Base-by-base conservation (phyloP, 2,329 filamentous ascomycete species). In the Fusarium staphyleae region DNA sequence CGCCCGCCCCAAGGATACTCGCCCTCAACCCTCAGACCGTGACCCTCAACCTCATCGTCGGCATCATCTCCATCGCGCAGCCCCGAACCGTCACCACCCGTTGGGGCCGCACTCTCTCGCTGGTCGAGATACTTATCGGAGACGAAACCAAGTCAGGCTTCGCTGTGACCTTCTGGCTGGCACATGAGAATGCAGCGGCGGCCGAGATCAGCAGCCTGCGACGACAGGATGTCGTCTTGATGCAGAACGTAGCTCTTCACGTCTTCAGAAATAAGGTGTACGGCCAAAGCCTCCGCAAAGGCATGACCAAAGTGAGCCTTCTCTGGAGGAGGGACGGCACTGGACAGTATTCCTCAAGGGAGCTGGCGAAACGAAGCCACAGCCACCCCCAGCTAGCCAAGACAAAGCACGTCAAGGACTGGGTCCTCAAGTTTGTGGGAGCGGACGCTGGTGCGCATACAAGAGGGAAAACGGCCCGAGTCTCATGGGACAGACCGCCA, bases 111-210 rank as follows among this genome's bases (percentile, higher is more conserved):
- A 77, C 78, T 6, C 79, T 87, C 44, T 83, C 89, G 5, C 79
- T 96, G 3, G 77, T 93, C 33, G 91, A 96, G 71, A 72, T 95
- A 2, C 77, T 93, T 1, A 85, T 97, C 1, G 93, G 90, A 5
- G 93, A 98, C 70, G 90, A 96, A 44, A 96, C 92, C 0, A 84
- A 81, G 59, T 84, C 90, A 0, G 89, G 88, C 3, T 96, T 97
- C 73, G 85, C 81, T 22, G 79, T 97, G 48, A 93, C 89, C 3
- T 91, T 96, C 70, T 98, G 93, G 93, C 76, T 96, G 2, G 74
- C 81, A 4, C 61, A 59, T 3, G 60, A 77, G 65, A 33, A 71
- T 77, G 53, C 72, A 3, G 53, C 46, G 0, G 57, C 62, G 8
- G 69, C 69, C 24, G 60, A 66, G 3, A 65, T 82, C 9, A 70